A percentile compares a stretch with the other conserved stretches of the same genome.
These are phyloP conservation scores for Geotrichum phurueaensis DNA, from an alignment of 1,139 yeast genomes.

Conservation along the genomic window DNA sequence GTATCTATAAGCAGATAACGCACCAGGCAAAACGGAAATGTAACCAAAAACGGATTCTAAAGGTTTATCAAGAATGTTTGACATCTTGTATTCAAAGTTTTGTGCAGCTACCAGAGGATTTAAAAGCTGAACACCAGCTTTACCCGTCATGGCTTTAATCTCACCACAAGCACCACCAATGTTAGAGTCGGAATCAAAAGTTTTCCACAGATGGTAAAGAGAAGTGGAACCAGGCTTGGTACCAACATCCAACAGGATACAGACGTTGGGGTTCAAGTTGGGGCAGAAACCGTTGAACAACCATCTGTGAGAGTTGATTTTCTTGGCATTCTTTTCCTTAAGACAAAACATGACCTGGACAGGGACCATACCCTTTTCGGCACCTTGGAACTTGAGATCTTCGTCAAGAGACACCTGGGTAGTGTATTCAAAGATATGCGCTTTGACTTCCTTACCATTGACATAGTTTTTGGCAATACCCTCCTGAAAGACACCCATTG, in stretches of 20 bases:
- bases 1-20: conserved; percentile 88
- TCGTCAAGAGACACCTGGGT: conserved; percentile 84
- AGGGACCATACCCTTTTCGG: conserved; percentile 81
- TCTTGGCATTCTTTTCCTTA: conserved; percentile 83
- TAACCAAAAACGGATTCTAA: conserved; percentile 90
- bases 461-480: conserved; percentile 93
- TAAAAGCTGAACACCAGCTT: conserved; percentile 67
- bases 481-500: conserved; percentile 93
- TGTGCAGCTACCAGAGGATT: conserved; percentile 96
- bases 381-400: conserved; percentile 71
- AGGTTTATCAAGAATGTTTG: conserved; percentile 92
- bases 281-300: conserved; percentile 93
- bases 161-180: conserved; percentile 99
- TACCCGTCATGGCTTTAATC: conserved; percentile 89
- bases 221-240: conserved; percentile 87
- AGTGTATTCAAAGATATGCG: conserved; percentile 91
- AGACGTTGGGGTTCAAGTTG: conserved; percentile 76
- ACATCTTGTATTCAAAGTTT: conserved; percentile 93
- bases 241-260: conserved; percentile 85
- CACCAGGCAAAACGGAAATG: conserved; percentile 92
- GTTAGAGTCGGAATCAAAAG: conserved; percentile 89
- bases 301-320: conserved; percentile 96
- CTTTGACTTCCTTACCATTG: conserved; percentile 81
- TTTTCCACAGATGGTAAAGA: conserved; percentile 90
- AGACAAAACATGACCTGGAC: conserved; percentile 86